phyloP scores from a whole-genome alignment of 805 yeast genomes.

The Wickerhamiella brachini region DNA sequence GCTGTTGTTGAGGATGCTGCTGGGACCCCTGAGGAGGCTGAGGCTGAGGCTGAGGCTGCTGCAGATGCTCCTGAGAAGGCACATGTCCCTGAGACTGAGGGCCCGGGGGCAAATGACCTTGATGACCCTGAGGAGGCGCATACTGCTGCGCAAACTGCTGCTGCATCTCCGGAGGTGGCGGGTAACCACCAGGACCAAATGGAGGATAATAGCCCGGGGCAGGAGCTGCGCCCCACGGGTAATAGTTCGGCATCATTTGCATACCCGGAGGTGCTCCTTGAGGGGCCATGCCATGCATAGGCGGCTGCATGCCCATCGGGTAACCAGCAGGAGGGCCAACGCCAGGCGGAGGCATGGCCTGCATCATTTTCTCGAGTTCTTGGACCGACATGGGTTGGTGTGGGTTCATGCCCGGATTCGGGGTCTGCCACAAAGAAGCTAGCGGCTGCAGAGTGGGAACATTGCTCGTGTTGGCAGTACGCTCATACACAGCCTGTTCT shows the following conservation, averaged over 20 bases:
- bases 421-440: slow-evolving; percentile 49
- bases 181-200: slow-evolving; percentile 4
- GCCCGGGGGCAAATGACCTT: no score
- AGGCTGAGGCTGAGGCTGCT: slow-evolving; percentile 16
- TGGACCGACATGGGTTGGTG: slow-evolving; percentile 7
- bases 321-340: background rate
- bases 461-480: slow-evolving; percentile 7
- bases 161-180: slow-evolving; percentile 1
- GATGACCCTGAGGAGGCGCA: slow-evolving; percentile 4
- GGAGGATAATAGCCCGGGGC: background rate
- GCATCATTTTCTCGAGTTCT: slow-evolving; percentile 10
- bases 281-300: background rate
- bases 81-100: slow-evolving; percentile 11
- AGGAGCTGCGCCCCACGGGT: background rate
- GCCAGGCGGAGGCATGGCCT: slow-evolving; percentile 1
- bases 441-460: slow-evolving; percentile 41
- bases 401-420: slow-evolving; percentile 1
- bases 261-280: slow-evolving; percentile 5
- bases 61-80: slow-evolving; percentile 13
- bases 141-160: background rate
- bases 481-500: slow-evolving; percentile 19
- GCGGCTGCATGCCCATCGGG: background rate
- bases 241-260: slow-evolving; percentile 1
- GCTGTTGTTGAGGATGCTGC: slow-evolving; percentile 6
- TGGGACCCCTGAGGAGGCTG: slow-evolving; percentile 19